Conservation (phyloP, 1,284 basidiomycete genomes). For the Paramarasmius palmivorus region DNA sequence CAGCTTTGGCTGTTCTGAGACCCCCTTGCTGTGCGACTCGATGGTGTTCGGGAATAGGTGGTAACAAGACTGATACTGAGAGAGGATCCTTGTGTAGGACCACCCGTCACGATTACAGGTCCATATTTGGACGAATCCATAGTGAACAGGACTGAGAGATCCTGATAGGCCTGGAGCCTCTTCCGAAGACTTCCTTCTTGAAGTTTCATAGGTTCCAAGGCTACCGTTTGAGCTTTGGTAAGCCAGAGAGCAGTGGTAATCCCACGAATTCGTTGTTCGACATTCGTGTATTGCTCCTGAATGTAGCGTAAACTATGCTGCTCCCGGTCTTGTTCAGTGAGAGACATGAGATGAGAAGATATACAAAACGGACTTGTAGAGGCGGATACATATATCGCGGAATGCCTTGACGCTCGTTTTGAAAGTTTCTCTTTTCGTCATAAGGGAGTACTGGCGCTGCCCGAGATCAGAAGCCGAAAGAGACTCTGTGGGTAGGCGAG, state of each 20-base stretch:
- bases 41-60: neutral
- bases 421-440: no score
- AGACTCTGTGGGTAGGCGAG: no score
- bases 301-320: neutral
- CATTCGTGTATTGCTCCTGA: neutral
- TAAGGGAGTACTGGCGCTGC: no score
- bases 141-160: constrained; percentile 7
- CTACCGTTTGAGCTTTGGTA: constrained; percentile 1
- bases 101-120: constrained; percentile 7
- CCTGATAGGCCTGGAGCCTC: constrained; percentile 3
- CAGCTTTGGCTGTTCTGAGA: no score
- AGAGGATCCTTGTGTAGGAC: neutral
- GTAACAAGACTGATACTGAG: constrained; percentile 3
- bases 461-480: no score
- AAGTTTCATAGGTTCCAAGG: neutral
- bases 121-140: constrained; percentile 2
- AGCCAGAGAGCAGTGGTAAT: constrained; percentile 10
- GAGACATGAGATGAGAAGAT: no score
- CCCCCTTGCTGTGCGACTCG: no score
- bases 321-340: no score
- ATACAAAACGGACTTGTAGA: no score
- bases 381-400: no score
- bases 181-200: neutral
- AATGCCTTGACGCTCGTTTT: no score
- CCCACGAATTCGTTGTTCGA: constrained; percentile 10